Evolutionary conservation across 495 filamentous ascomycete genomes (phyloP).

Genomic region (Penicillium robsamsonii): DNA sequence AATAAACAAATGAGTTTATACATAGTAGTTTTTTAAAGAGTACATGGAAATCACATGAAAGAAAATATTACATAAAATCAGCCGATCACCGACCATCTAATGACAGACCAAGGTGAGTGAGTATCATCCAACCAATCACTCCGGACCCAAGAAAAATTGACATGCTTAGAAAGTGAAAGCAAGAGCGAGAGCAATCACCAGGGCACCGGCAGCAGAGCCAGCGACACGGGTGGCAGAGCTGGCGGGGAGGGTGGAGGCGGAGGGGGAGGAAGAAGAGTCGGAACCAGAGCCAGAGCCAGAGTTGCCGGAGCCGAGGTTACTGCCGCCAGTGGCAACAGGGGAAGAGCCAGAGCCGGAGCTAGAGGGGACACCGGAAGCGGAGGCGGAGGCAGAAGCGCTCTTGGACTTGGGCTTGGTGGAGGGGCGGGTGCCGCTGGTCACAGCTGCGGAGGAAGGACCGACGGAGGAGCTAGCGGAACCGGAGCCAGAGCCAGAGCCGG

Average conservation of each 20-base stretch:
- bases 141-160: conserved; percentile 14
- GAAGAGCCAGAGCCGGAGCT: conserved; percentile 1
- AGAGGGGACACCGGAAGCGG: conserved; percentile 6
- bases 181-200: conserved; percentile 29
- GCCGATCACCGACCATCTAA: conserved; percentile 5
- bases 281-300: conserved; percentile 19
- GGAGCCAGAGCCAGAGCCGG: conserved; percentile 11
- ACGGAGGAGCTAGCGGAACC: conserved; percentile 11
- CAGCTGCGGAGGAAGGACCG: conserved; percentile 4
- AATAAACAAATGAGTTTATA: not conserved
- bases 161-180: conserved; percentile 34
- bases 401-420: conserved; percentile 16
- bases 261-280: conserved; percentile 8
- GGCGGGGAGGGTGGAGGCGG: conserved; percentile 15
- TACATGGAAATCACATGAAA: not conserved
- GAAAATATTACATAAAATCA: conserved; percentile 17
- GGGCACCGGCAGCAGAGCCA: conserved; percentile 33
- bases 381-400: conserved; percentile 9
- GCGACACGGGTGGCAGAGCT: conserved; percentile 31
- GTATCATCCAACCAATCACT: conserved; percentile 19
- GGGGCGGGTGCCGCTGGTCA: conserved; percentile 15
- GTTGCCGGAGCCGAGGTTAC: conserved; percentile 14
- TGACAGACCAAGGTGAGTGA: conserved; percentile 8
- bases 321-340: conserved; percentile 5
- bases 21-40: not conserved